phyloP scores from a whole-genome alignment of 495 filamentous ascomycete species.

The Pyronema domesticum region DNA sequence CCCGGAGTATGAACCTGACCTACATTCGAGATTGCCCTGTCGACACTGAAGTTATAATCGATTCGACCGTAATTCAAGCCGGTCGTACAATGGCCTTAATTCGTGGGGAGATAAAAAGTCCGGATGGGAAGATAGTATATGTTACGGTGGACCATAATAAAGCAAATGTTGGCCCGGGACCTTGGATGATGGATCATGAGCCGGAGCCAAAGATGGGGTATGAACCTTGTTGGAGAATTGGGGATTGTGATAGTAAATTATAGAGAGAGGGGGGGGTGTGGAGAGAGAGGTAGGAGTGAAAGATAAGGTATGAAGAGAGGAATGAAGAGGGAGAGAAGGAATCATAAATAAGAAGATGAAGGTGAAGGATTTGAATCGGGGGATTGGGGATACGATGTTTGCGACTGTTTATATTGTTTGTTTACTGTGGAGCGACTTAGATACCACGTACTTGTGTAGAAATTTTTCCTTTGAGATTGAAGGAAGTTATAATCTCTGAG shows the following conservation, averaged over 20 bases:
- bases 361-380: too few relatives aligned
- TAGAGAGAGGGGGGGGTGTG: background rate
- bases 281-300: background rate
- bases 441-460: too few relatives aligned
- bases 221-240: background rate
- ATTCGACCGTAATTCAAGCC: background rate
- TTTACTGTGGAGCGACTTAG: too few relatives aligned
- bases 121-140: background rate
- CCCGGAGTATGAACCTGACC: background rate
- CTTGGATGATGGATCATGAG: background rate
- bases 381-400: too few relatives aligned
- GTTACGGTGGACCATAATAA: background rate
- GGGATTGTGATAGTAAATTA: background rate
- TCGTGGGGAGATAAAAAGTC: slow-evolving; percentile 3
- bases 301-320: background rate
- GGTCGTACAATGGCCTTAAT: slow-evolving; percentile 1
- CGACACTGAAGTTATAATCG: background rate
- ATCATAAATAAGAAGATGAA: too few relatives aligned
- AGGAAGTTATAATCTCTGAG: too few relatives aligned
- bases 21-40: slow-evolving; percentile 1
- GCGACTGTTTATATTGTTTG: too few relatives aligned
- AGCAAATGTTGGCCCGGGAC: background rate
- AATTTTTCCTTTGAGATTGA: too few relatives aligned
- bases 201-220: background rate
- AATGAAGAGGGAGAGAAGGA: too few relatives aligned